Conservation (phyloP, 495 filamentous ascomycete species). For the Staphylotrichum tortipilum region DNA sequence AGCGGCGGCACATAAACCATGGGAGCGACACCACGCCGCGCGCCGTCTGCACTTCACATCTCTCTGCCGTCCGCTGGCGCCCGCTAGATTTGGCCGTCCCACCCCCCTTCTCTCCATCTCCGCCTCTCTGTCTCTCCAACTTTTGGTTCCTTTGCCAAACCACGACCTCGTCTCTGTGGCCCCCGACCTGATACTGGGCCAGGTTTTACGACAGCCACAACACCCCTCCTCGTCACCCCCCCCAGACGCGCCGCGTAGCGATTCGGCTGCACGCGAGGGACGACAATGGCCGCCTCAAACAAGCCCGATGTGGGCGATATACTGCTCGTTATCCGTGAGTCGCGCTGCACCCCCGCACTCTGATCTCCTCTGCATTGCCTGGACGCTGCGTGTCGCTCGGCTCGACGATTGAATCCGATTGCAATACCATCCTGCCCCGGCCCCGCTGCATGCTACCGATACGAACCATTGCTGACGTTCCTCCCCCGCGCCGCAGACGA, state of each 20-base stretch:
- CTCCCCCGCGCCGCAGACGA: conserved; percentile 54
- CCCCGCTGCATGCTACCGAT: not conserved
- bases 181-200: not conserved
- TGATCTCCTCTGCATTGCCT: conserved; percentile 1
- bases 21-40: conserved; percentile 8
- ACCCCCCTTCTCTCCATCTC: too few relatives aligned
- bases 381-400: not conserved
- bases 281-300: conserved; percentile 39
- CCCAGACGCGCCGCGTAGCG: conserved; percentile 13
- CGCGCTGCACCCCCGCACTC: not conserved
- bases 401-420: not conserved
- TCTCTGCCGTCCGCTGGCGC: conserved; percentile 1
- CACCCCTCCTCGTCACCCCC: not conserved
- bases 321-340: conserved; percentile 72
- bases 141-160: not conserved
- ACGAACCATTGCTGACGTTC: conserved; percentile 13
- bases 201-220: not conserved
- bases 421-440: not conserved
- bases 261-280: conserved; percentile 7
- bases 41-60: not conserved
- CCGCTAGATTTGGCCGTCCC: not conserved
- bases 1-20: conserved; percentile 14
- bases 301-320: conserved; percentile 58
- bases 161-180: not conserved
- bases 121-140: too few relatives aligned